Conservation (phyloP, 345 rosid species). For the Linum lewisii region DNA sequence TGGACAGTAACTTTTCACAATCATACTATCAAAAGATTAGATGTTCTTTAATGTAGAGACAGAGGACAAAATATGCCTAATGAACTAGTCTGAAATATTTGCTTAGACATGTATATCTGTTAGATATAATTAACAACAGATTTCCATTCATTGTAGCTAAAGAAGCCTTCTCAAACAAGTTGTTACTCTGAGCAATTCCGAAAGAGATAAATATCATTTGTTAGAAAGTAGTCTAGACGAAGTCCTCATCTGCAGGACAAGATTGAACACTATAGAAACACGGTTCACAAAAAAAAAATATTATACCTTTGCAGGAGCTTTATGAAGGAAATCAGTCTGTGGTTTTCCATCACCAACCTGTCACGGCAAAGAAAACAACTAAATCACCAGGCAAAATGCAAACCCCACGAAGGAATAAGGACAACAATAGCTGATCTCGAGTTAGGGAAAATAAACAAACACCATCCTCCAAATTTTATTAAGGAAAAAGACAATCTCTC, state of each 20-base stretch:
- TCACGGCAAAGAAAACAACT: conserved; percentile 15
- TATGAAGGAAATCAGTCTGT: conserved; percentile 61
- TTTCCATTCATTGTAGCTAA: too few relatives aligned
- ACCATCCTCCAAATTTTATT: too few relatives aligned
- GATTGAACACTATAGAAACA: background rate
- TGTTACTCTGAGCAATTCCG: too few relatives aligned
- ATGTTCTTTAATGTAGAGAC: background rate
- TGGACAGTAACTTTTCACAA: background rate
- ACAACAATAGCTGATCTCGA: background rate
- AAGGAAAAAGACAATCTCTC: too few relatives aligned
- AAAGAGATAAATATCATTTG: too few relatives aligned
- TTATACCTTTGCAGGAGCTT: conserved; percentile 63
- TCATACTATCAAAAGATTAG: background rate
- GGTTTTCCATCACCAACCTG: conserved; percentile 57
- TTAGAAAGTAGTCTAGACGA: too few relatives aligned
- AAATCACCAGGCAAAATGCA: background rate
- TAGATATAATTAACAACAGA: too few relatives aligned
- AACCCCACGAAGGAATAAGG: background rate
- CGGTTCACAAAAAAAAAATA: background rate
- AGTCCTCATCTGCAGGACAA: too few relatives aligned
- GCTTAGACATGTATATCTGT: too few relatives aligned
- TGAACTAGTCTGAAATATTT: too few relatives aligned
- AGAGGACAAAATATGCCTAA: background rate
- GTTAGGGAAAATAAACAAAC: too few relatives aligned
- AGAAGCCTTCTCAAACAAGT: too few relatives aligned